Conservation (phyloP, 371 early-diverging fungal genomes). For the Blakeslea trispora region DNA sequence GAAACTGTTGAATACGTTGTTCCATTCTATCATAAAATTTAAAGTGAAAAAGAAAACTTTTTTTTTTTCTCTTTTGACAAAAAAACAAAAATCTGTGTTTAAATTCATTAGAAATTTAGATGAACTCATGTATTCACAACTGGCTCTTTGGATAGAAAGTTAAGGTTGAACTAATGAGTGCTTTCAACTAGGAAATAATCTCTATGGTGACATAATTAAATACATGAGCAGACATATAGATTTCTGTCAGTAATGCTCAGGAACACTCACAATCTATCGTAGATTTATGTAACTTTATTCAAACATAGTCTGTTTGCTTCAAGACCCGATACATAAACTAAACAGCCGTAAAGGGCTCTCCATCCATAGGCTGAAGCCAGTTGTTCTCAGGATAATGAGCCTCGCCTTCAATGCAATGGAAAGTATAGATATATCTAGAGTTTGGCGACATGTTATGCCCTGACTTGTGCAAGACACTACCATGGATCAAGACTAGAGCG, state of each 20-base stretch:
- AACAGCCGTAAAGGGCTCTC: conserved; percentile 14
- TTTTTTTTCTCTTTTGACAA: conserved; percentile 1
- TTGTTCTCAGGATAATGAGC: conserved; percentile 67
- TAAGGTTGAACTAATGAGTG: no score
- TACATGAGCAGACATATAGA: no score
- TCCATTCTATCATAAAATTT: conserved; percentile 19
- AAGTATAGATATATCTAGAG: conserved; percentile 91
- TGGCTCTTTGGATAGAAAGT: no score
- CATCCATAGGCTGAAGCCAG: conserved; percentile 50
- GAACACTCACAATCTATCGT: no score
- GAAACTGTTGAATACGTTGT: conserved; percentile 40
- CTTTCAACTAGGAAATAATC: no score
- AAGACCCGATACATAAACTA: no score
- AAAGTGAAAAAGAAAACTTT: neutral
- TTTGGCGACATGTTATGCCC: conserved; percentile 75
- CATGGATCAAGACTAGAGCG: conserved; percentile 88
- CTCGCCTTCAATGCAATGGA: conserved; percentile 87
- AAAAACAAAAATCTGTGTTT: conserved; percentile 2
- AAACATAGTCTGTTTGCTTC: no score
- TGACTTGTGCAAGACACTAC: conserved; percentile 85
- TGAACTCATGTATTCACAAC: no score
- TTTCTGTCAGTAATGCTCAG: no score
- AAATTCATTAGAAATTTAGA: no score
- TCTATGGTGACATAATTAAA: no score
- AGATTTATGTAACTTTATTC: no score